These are phyloP conservation scores for Suhomyces kunorum DNA, from an alignment of 1,139 yeast species.

Conservation along the genomic window DNA sequence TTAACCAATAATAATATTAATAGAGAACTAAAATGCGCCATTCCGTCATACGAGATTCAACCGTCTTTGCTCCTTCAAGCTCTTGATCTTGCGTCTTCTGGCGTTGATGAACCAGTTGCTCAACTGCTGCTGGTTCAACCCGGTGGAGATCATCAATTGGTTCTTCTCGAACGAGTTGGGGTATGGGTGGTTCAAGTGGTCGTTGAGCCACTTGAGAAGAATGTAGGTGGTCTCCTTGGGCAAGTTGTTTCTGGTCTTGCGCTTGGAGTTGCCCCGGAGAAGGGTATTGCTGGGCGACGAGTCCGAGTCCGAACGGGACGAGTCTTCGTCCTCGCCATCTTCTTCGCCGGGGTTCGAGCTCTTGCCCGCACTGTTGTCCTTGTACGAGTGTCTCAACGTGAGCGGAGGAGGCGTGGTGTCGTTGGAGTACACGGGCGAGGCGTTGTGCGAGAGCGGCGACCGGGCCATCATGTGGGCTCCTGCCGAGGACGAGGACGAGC, in stretches of 20 bases:
- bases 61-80: conserved; percentile 43
- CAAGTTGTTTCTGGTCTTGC: conserved; percentile 70
- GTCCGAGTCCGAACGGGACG: conserved; percentile 8
- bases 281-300: conserved; percentile 7
- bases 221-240: conserved; percentile 88
- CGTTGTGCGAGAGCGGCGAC: conserved; percentile 19
- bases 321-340: conserved; percentile 13
- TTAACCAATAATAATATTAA: conserved; percentile 7
- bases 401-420: conserved; percentile 19
- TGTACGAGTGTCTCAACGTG: conserved; percentile 11
- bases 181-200: conserved; percentile 88
- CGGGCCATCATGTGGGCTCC: conserved; percentile 9
- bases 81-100: conserved; percentile 74
- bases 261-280: conserved; percentile 16
- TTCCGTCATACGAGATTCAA: conserved; percentile 21
- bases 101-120: conserved; percentile 98
- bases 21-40: conserved; percentile 7
- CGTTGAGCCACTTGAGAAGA: conserved; percentile 78
- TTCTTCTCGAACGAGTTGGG: conserved; percentile 90
- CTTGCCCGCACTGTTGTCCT: conserved; percentile 4
- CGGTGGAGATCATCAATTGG: conserved; percentile 77
- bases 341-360: conserved; percentile 8
- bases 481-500: not conserved
- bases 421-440: conserved; percentile 17
- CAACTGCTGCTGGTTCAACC: conserved; percentile 85